Conservation (phyloP, 2,329 filamentous ascomycete species). For the Alternaria consortialis region DNA sequence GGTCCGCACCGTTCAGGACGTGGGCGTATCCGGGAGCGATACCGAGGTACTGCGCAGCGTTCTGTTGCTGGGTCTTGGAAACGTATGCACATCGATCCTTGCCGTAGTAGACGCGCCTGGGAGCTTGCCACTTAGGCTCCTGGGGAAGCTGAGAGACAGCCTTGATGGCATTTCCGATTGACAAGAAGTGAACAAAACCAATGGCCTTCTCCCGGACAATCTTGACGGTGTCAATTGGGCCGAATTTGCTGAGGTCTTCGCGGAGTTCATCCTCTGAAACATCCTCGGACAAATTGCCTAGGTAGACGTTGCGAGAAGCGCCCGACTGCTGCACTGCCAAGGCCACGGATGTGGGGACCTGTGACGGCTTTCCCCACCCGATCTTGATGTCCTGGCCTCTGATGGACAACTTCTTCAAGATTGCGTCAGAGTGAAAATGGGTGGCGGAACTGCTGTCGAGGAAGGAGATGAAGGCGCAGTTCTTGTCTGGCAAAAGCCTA, state of each 20-base stretch:
- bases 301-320: slow-evolving; percentile 94
- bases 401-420: slow-evolving; percentile 98
- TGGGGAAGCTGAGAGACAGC: slow-evolving; percentile 95
- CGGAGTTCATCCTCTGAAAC: slow-evolving; percentile 90
- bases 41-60: slow-evolving; percentile 95
- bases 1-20: slow-evolving; percentile 93
- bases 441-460: slow-evolving; percentile 96
- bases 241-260: slow-evolving; percentile 95
- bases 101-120: slow-evolving; percentile 95
- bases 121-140: slow-evolving; percentile 95
- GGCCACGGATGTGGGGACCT: slow-evolving; percentile 97
- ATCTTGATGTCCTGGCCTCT: slow-evolving; percentile 99
- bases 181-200: slow-evolving; percentile 96
- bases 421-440: slow-evolving; percentile 99
- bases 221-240: slow-evolving; percentile 96
- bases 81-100: slow-evolving; percentile 99
- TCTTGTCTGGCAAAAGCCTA: slow-evolving; percentile 95
- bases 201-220: slow-evolving; percentile 98
- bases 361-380: slow-evolving; percentile 98
- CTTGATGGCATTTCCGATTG: slow-evolving; percentile 98
- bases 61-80: slow-evolving; percentile 99
- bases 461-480: slow-evolving; percentile 99
- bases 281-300: slow-evolving; percentile 92
- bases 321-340: slow-evolving; percentile 96
- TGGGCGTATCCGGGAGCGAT: slow-evolving; percentile 97